These are phyloP conservation scores for Termitomyces sp. DNA, from an alignment of 768 basidiomycete genomes.

Conservation along the genomic window DNA sequence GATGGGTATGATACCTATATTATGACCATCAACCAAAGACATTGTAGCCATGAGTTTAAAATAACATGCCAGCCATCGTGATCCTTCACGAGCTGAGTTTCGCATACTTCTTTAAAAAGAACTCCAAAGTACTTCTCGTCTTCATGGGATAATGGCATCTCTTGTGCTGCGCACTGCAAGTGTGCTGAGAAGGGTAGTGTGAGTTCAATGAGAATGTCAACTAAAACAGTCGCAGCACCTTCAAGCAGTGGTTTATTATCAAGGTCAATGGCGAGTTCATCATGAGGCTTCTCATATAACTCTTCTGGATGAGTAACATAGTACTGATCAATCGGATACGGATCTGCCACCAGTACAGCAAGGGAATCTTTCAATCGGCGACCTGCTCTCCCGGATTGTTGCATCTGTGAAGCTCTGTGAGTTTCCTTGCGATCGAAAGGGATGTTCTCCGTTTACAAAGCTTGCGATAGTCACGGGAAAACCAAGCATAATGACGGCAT, in stretches of 20 bases:
- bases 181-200: conserved; percentile 43
- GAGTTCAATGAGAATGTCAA: not conserved
- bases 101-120: conserved; percentile 52
- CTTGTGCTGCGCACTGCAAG: conserved; percentile 81
- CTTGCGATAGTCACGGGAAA: conserved; percentile 80
- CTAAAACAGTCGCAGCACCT: conserved; percentile 21
- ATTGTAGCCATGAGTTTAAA: not conserved
- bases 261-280: conserved; percentile 66
- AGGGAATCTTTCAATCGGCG: conserved; percentile 77
- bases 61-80: conserved; percentile 70
- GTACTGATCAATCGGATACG: conserved; percentile 67
- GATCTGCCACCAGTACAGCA: conserved; percentile 66
- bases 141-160: conserved; percentile 70
- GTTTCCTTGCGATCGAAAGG: not conserved
- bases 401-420: conserved; percentile 44
- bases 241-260: conserved; percentile 74
- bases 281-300: conserved; percentile 56
- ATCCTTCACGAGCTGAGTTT: conserved; percentile 55
- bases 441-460: conserved; percentile 45
- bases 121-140: conserved; percentile 75
- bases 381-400: conserved; percentile 87
- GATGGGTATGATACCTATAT: conserved; percentile 75
- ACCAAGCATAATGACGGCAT: conserved; percentile 86
- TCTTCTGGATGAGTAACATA: conserved; percentile 67
- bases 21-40: not conserved